These are phyloP conservation scores for Pseudocercospora musae DNA, from an alignment of 2,329 filamentous ascomycete genomes.

Conservation along the genomic window DNA sequence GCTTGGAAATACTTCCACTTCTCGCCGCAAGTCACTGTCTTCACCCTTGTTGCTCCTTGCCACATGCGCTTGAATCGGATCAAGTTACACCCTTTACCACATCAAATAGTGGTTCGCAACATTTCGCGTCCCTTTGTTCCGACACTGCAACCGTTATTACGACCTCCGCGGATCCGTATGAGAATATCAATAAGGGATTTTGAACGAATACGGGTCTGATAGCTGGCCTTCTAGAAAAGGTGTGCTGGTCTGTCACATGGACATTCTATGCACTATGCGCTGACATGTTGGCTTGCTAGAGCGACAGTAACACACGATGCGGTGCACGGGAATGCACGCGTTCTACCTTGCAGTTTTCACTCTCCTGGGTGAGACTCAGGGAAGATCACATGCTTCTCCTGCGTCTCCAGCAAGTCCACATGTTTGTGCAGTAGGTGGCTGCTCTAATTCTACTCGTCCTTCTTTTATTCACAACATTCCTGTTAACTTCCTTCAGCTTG, in stretches of 20 bases:
- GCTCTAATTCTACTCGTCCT: slow-evolving; percentile 7
- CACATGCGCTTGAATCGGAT: not conserved
- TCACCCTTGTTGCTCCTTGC: not conserved
- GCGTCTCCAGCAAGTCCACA: slow-evolving; percentile 40
- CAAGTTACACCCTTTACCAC: not conserved
- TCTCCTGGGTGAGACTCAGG: slow-evolving; percentile 46
- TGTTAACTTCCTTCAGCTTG: slow-evolving; percentile 61
- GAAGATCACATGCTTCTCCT: slow-evolving; percentile 39
- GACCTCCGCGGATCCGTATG: slow-evolving; percentile 7
- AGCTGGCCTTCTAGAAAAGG: slow-evolving; percentile 11
- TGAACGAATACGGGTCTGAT: slow-evolving; percentile 4
- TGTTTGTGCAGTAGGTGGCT: slow-evolving; percentile 55
- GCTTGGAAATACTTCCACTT: not conserved
- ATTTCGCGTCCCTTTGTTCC: slow-evolving; percentile 7
- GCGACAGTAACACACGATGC: slow-evolving; percentile 21
- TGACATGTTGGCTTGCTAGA: slow-evolving; percentile 20
- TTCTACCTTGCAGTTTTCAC: slow-evolving; percentile 64
- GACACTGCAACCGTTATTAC: slow-evolving; percentile 3
- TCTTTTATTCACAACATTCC: slow-evolving; percentile 35
- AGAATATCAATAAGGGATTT: slow-evolving; percentile 19
- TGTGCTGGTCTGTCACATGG: not conserved
- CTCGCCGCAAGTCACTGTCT: not conserved
- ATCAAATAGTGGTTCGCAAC: not conserved
- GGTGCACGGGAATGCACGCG: slow-evolving; percentile 21
- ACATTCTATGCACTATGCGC: slow-evolving; percentile 12